Evolutionary conservation across 306 rosid genomes (phyloP).

Genomic region (Begonia fuchsioides): DNA sequence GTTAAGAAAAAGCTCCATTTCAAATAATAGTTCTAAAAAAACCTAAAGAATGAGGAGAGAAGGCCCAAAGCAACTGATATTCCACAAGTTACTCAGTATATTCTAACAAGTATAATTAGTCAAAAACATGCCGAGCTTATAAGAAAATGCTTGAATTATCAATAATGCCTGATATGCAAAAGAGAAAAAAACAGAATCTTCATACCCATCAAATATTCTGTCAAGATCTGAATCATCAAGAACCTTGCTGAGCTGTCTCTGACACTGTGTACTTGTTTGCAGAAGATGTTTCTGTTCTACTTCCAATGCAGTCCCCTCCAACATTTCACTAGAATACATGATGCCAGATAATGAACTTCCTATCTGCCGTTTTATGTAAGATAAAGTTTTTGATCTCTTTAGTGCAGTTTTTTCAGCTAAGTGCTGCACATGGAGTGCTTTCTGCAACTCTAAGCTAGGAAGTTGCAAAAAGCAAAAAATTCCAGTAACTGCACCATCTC

Average conservation of each 20-base stretch:
- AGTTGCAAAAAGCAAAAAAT: conserved; percentile 91
- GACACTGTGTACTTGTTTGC: conserved; percentile 59
- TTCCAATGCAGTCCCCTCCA: conserved; percentile 64
- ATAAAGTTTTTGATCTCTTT: conserved; percentile 62
- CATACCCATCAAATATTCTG: conserved; percentile 79
- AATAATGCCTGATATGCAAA: background rate
- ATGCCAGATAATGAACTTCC: conserved; percentile 60
- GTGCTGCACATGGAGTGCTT: conserved; percentile 71
- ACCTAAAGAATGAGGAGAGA: too few species aligned
- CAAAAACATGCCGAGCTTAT: background rate
- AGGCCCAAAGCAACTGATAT: too few species aligned
- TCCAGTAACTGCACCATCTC: conserved; percentile 65
- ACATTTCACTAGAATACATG: conserved; percentile 41
- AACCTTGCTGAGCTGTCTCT: conserved; percentile 75
- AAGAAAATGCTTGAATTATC: background rate
- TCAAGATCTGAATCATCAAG: conserved; percentile 89
- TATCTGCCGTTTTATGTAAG: conserved; percentile 68
- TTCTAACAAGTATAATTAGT: too few species aligned
- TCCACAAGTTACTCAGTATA: too few species aligned
- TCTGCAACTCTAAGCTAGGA: conserved; percentile 83
- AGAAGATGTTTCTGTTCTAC: conserved; percentile 55
- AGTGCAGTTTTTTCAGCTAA: conserved; percentile 69
- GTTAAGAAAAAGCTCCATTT: too few species aligned
- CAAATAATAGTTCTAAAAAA: too few species aligned
- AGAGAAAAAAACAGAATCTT: background rate